These are phyloP conservation scores for Neurospora tetrasperma DNA, from an alignment of 495 filamentous ascomycete genomes.

Conservation along the genomic window DNA sequence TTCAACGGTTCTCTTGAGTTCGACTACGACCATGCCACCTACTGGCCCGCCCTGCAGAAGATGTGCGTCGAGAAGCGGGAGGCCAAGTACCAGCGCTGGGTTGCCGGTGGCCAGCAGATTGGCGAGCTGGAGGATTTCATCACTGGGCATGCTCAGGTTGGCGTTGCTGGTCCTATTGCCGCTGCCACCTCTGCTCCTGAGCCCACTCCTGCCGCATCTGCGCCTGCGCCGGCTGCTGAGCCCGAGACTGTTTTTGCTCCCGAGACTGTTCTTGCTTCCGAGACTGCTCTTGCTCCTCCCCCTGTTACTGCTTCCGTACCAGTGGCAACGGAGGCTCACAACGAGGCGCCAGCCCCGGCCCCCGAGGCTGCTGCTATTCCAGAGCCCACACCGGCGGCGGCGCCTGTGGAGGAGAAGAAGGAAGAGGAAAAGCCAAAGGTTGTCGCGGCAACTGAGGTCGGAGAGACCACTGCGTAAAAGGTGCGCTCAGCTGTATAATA, in stretches of 20 bases:
- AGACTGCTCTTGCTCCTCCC: background rate
- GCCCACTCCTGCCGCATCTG: background rate
- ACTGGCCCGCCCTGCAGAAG: conserved; percentile 77
- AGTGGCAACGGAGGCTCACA: background rate
- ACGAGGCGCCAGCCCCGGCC: background rate
- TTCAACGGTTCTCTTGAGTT: conserved; percentile 60
- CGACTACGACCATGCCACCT: conserved; percentile 73
- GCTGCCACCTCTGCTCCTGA: background rate
- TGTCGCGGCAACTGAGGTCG: background rate
- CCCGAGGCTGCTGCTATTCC: background rate
- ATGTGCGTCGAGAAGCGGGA: conserved; percentile 52
- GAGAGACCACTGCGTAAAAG: background rate
- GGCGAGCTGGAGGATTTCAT: conserved; percentile 81
- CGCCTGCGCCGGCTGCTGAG: background rate
- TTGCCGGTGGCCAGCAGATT: conserved; percentile 62
- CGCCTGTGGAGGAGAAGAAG: background rate
- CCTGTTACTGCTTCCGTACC: background rate
- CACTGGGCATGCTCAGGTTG: conserved; percentile 11
- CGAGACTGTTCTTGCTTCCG: background rate
- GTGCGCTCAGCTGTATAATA: background rate
- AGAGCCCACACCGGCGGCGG: background rate
- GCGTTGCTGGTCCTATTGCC: conserved; percentile 10
- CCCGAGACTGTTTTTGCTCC: background rate
- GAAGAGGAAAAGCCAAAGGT: background rate
- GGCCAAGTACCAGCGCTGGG: conserved; percentile 59